These are phyloP conservation scores for Pleurotus sapidus DNA, from an alignment of 768 basidiomycete genomes.

Conservation along the genomic window DNA sequence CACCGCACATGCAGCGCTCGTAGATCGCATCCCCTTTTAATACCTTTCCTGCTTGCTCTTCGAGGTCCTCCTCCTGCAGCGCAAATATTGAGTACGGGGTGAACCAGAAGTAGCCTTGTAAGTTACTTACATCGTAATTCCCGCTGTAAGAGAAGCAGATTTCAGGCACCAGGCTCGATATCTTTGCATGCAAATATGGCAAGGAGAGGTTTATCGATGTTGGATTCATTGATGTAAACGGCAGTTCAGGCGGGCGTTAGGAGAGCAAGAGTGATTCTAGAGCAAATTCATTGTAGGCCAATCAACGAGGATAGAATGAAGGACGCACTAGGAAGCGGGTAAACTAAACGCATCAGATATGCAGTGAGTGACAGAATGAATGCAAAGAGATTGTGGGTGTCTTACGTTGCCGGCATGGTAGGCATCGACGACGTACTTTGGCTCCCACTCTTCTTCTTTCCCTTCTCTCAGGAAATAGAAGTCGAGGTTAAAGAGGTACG, in stretches of 20 bases:
- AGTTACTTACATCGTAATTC: conserved; percentile 34
- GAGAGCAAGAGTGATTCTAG: conserved; percentile 91
- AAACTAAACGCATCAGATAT: conserved; percentile 48
- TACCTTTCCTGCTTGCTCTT: conserved; percentile 9
- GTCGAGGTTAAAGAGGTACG: conserved; percentile 83
- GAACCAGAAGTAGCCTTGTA: no score
- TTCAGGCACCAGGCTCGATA: conserved; percentile 64
- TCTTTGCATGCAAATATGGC: conserved; percentile 65
- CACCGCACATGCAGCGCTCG: conserved; percentile 48
- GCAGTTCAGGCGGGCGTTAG: conserved; percentile 74
- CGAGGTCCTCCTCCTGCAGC: conserved; percentile 8
- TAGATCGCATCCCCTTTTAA: conserved; percentile 41
- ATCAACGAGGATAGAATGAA: background rate
- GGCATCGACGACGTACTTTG: conserved; percentile 72
- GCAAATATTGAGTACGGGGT: background rate
- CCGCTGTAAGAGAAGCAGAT: conserved; percentile 78
- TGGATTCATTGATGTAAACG: conserved; percentile 76
- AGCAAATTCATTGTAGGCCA: background rate
- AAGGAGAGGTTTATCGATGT: conserved; percentile 66
- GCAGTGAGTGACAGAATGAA: background rate
- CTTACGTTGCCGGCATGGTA: conserved; percentile 85
- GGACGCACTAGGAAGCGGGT: conserved; percentile 80
- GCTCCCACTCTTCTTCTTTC: conserved; percentile 27
- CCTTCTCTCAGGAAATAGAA: conserved; percentile 58
- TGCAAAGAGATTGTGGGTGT: conserved; percentile 10